Percentiles rank a stretch among this genome's conserved stretches.
These are phyloP conservation scores for Cynanchum wilfordii DNA, from an alignment of 257 asterid species.

Conservation along the genomic window DNA sequence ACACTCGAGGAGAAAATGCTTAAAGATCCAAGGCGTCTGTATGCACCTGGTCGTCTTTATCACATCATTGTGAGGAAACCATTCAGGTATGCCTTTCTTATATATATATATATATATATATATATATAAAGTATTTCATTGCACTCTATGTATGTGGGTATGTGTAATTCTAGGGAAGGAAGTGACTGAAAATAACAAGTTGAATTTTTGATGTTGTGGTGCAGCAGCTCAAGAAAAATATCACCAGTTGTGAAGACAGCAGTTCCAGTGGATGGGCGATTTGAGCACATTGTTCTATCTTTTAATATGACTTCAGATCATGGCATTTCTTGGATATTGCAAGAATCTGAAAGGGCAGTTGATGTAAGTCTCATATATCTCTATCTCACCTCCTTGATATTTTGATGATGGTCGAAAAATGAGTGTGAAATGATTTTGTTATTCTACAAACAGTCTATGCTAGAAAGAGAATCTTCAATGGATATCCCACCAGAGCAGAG, in stretches of 20 bases:
- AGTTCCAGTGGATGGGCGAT: conserved; percentile 95
- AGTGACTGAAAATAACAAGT: neutral
- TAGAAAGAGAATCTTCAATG: conserved; percentile 58
- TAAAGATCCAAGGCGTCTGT: conserved; percentile 89
- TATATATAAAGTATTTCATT: too few relatives aligned
- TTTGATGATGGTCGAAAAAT: neutral
- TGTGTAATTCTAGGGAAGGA: neutral
- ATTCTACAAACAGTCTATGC: conserved; percentile 41
- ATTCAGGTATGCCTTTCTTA: conserved; percentile 55
- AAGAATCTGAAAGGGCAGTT: conserved; percentile 69
- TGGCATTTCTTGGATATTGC: conserved; percentile 61
- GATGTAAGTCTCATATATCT: conserved; percentile 46
- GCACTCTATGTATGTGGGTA: too few relatives aligned
- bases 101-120: too few relatives aligned
- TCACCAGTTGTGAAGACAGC: conserved; percentile 80
- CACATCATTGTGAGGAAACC: conserved; percentile 87
- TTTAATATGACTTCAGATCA: conserved; percentile 84
- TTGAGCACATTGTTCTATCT: conserved; percentile 93
- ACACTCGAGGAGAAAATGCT: conserved; percentile 89
- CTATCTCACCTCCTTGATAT: neutral
- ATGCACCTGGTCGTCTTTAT: conserved; percentile 98
- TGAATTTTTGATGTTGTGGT: conserved; percentile 12
- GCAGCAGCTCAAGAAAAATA: conserved; percentile 75
- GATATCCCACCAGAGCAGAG: conserved; percentile 63
- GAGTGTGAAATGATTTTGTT: too few relatives aligned